phyloP scores from a whole-genome alignment of 768 basidiomycete species.

The Mycena galericulata region DNA sequence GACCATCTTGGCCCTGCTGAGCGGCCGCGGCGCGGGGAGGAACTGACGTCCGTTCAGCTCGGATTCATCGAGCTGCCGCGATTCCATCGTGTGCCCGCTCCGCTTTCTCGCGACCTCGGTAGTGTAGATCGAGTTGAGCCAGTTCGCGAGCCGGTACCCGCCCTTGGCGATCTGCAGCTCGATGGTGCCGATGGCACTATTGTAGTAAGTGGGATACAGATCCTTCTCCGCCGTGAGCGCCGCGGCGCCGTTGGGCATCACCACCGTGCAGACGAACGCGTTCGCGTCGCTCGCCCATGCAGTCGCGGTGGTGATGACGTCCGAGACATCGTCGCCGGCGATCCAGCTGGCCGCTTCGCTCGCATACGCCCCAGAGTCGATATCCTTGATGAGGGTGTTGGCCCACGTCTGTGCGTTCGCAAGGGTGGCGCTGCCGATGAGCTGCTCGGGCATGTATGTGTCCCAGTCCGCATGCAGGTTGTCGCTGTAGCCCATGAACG shows the following conservation, averaged over 20 bases:
- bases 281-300: slow-evolving; percentile 47
- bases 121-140: slow-evolving; percentile 44
- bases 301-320: slow-evolving; percentile 41
- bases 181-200: slow-evolving; percentile 34
- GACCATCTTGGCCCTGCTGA: slow-evolving; percentile 18
- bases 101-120: background rate
- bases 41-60: slow-evolving; percentile 14
- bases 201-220: slow-evolving; percentile 34
- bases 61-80: background rate
- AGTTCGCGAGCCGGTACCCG: slow-evolving; percentile 48
- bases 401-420: slow-evolving; percentile 38
- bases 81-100: too few relatives aligned
- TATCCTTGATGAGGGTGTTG: slow-evolving; percentile 37
- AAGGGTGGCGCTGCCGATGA: slow-evolving; percentile 35
- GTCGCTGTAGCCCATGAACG: slow-evolving; percentile 36
- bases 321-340: slow-evolving; percentile 19
- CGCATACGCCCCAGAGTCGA: slow-evolving; percentile 35
- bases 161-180: slow-evolving; percentile 47
- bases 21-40: slow-evolving; percentile 4
- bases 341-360: slow-evolving; percentile 28
- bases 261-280: slow-evolving; percentile 43
- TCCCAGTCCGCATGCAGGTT: slow-evolving; percentile 46
- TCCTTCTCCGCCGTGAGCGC: slow-evolving; percentile 31
- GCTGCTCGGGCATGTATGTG: slow-evolving; percentile 31
- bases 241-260: slow-evolving; percentile 42